Base-by-base conservation (phyloP, 768 basidiomycete genomes). In the Tricholoma matsutake region DNA sequence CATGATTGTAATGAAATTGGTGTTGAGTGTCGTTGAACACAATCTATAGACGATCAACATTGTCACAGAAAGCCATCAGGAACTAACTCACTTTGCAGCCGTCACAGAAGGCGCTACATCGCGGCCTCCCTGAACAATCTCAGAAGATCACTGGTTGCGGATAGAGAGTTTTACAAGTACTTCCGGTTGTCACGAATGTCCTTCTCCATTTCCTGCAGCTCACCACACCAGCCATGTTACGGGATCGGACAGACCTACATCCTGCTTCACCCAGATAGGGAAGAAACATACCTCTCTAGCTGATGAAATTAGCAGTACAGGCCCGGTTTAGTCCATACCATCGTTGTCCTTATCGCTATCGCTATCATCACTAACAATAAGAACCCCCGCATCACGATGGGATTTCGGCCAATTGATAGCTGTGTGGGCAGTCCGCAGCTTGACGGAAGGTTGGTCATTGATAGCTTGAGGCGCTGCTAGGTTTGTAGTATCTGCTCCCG, bases 341-440 rank as follows among this genome's bases (percentile, higher is more conserved):
- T 68, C 63, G 28, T 60, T 67, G 34, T 67, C 69, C 34, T 67
- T 68, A 53, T 70, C 64, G 56, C 65, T 67, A 56, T 68, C 69
- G 58, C 71, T 67, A 47, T 67, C 68, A 52, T 71, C 72, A 49
- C 82, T 85, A 64, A 84, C 69, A 37, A 80, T 77, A 57, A 85
- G 68, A 59, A 85, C 74, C 43, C 77, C 75, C 20, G 71, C 71
- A 37, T 78, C 75, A 52, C 76, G 73, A 56, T 69, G 67, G 60
- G 74, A 77, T 52, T 76, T 78, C 18, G 82, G 83, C 85, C 85
- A 85, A 37, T 72, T 72, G 51, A 72, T 68, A 59, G 62, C 63
- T 54, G 64, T 55, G 54, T 47, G 61, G 49, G 29, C 29, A 29
- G 39, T 54, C 54, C 51, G 58, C 58, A 59, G 57, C 35, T 60